Percentiles rank a stretch among this genome's conserved stretches.
Evolutionary conservation across 768 basidiomycete genomes (phyloP).

Genomic region (Postia placenta): DNA sequence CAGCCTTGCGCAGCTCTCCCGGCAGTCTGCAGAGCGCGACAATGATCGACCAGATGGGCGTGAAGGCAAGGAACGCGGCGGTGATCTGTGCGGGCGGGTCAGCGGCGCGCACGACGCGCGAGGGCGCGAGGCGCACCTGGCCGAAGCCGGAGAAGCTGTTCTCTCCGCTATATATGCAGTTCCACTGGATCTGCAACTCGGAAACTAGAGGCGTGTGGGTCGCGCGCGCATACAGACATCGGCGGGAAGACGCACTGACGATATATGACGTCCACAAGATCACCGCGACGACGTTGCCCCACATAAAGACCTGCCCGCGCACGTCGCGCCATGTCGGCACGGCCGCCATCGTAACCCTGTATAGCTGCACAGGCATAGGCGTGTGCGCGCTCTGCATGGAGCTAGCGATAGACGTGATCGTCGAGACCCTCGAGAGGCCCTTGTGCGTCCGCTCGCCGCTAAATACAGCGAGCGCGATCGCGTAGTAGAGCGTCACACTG

Average conservation of each 20-base stretch:
- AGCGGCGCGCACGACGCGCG: neutral
- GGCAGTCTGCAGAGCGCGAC: slow-evolving; percentile 18
- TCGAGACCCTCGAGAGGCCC: neutral
- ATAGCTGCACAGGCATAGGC: neutral
- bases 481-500: slow-evolving; percentile 17
- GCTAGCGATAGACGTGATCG: neutral
- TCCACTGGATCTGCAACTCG: slow-evolving; percentile 15
- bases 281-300: slow-evolving; percentile 10
- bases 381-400: neutral
- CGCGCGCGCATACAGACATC: neutral
- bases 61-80: slow-evolving; percentile 16
- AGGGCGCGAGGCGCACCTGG: slow-evolving; percentile 11
- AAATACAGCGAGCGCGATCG: slow-evolving; percentile 16
- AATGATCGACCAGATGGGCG: slow-evolving; percentile 19
- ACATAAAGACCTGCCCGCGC: slow-evolving; percentile 8
- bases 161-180: slow-evolving; percentile 19
- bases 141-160: slow-evolving; percentile 19
- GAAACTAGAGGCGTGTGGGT: slow-evolving; percentile 8
- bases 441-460: slow-evolving; percentile 12
- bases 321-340: neutral
- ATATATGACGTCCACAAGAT: slow-evolving; percentile 17
- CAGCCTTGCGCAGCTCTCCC: neutral
- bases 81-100: slow-evolving; percentile 15
- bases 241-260: slow-evolving; percentile 9
- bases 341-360: neutral